Conservation (phyloP, 2,329 filamentous ascomycete species). For the Ceratocystis cubensis region DNA sequence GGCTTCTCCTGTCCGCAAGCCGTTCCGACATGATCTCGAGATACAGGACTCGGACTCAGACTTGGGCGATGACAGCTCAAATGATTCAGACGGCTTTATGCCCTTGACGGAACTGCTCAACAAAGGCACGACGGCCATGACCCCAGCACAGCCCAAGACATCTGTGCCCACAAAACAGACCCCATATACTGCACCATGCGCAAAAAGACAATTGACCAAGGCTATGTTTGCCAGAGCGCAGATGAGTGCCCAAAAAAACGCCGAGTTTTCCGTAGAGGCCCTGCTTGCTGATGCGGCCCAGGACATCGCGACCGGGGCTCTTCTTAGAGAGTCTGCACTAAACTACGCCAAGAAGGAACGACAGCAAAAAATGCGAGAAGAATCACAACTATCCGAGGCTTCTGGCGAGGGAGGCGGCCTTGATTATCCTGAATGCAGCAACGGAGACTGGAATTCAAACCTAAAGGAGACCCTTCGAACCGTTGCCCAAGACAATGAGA, state of each 20-base stretch:
- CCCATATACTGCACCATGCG: not conserved
- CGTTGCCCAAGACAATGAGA: slow-evolving; percentile 12
- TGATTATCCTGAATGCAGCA: not conserved
- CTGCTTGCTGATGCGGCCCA: slow-evolving; percentile 15
- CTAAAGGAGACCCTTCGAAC: slow-evolving; percentile 14
- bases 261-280: not conserved
- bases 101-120: slow-evolving; percentile 22
- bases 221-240: not conserved
- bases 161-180: not conserved
- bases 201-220: not conserved
- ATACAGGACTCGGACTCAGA: slow-evolving; percentile 64
- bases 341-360: not conserved
- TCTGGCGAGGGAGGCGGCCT: not conserved
- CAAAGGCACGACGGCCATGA: not conserved
- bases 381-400: not conserved
- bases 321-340: not conserved
- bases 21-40: slow-evolving; percentile 39
- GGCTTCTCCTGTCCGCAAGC: slow-evolving; percentile 19
- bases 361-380: not conserved
- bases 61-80: slow-evolving; percentile 52
- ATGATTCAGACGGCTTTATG: slow-evolving; percentile 48
- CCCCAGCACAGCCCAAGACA: not conserved
- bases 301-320: slow-evolving; percentile 1
- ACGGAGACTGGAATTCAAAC: not conserved
- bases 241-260: slow-evolving; percentile 1